Conservation (phyloP, 2,329 filamentous ascomycete species). For the Magnaporthales sp. region DNA sequence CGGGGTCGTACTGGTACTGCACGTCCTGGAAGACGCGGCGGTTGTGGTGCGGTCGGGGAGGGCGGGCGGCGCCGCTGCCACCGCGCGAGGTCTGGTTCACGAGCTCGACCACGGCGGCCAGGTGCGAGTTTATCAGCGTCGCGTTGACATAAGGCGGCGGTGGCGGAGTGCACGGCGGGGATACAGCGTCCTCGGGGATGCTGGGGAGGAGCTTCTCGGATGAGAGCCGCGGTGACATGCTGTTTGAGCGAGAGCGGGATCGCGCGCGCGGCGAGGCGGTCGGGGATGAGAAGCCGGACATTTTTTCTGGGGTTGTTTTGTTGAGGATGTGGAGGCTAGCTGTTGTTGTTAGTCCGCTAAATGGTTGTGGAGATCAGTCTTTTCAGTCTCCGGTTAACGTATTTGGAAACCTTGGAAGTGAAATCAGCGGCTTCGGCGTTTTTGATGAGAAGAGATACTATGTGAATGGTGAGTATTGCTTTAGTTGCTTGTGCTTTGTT, state of each 20-base stretch:
- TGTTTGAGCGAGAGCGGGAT: not conserved
- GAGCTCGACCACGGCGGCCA: not conserved
- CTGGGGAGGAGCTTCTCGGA: not conserved
- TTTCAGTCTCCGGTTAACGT: not conserved
- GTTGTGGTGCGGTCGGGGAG: not conserved
- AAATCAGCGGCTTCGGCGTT: too few relatives aligned
- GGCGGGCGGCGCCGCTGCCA: not conserved
- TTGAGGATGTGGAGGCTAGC: not conserved
- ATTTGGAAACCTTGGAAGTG: not conserved
- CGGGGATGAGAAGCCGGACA: slow-evolving; percentile 2
- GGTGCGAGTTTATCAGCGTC: slow-evolving; percentile 1
- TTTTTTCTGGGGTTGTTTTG: not conserved
- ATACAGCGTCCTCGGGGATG: not conserved
- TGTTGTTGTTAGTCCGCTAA: not conserved
- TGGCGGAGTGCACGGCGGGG: not conserved
- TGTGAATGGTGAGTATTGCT: not conserved
- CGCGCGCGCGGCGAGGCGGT: slow-evolving; percentile 1
- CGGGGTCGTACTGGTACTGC: slow-evolving; percentile 2
- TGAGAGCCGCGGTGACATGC: not conserved
- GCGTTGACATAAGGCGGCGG: slow-evolving; percentile 3
- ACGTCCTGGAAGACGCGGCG: not conserved
- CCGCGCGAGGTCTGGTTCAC: not conserved
- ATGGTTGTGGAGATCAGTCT: not conserved
- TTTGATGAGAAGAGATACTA: not conserved
- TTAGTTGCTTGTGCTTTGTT: not conserved